phyloP scores from a whole-genome alignment of 2,329 filamentous ascomycete genomes.

The Colletotrichum gigasporum region DNA sequence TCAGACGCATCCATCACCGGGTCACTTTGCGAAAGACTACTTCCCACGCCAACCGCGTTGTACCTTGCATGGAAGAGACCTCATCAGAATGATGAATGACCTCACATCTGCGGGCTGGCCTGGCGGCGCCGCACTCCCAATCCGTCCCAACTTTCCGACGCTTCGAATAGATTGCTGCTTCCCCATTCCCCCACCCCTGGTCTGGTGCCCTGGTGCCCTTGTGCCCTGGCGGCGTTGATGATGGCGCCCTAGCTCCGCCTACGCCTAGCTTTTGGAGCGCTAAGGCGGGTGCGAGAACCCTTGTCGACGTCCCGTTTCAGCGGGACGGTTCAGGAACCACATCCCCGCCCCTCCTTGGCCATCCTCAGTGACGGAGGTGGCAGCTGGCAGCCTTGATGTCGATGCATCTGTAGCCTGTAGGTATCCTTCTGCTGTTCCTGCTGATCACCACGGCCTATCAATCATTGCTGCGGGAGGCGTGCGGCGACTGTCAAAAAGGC shows the following conservation, averaged over 20 bases:
- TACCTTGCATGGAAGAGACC: slow-evolving; percentile 16
- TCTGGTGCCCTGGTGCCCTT: too few species aligned
- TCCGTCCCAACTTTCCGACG: slow-evolving; percentile 30
- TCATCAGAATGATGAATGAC: slow-evolving; percentile 22
- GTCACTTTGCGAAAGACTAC: not conserved
- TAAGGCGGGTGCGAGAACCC: slow-evolving; percentile 17
- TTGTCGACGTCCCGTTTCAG: slow-evolving; percentile 24
- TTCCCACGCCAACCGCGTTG: not conserved
- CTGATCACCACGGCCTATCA: not conserved
- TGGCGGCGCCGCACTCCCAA: not conserved
- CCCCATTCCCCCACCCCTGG: slow-evolving; percentile 16
- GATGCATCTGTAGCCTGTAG: too few species aligned
- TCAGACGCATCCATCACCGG: not conserved
- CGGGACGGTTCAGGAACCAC: slow-evolving; percentile 26
- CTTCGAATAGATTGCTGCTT: slow-evolving; percentile 30
- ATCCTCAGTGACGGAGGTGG: slow-evolving; percentile 1
- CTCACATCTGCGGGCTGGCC: slow-evolving; percentile 5
- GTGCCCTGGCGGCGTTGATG: too few species aligned
- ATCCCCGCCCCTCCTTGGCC: slow-evolving; percentile 10
- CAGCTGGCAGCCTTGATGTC: slow-evolving; percentile 3
- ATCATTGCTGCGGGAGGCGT: not conserved
- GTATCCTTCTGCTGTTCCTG: not conserved
- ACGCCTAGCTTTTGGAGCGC: not conserved
- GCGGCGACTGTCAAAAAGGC: not conserved
- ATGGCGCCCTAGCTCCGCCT: slow-evolving; percentile 3